These are phyloP conservation scores for Trichoderma oligosporum DNA, from an alignment of 2,329 filamentous ascomycete species.

Conservation along the genomic window DNA sequence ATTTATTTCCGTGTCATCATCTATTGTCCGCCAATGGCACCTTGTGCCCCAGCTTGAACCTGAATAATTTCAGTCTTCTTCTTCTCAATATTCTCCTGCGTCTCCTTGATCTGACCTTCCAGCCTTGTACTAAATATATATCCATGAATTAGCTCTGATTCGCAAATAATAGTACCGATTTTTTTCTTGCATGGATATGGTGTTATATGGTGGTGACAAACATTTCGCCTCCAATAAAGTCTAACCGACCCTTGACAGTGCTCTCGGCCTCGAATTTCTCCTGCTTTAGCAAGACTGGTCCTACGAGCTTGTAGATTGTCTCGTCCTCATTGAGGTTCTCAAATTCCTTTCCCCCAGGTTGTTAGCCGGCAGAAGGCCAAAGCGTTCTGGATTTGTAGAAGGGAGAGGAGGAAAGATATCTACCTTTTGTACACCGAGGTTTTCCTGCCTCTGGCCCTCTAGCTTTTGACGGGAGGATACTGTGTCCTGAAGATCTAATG, in stretches of 20 bases:
- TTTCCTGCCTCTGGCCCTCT: slow-evolving; percentile 92
- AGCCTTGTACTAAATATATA: slow-evolving; percentile 34
- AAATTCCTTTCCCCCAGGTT: slow-evolving; percentile 78
- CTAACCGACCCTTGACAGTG: slow-evolving; percentile 84
- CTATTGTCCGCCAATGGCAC: slow-evolving; percentile 32
- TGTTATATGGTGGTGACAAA: slow-evolving; percentile 49
- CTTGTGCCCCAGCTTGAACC: slow-evolving; percentile 49
- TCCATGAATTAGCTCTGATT: slow-evolving; percentile 19
- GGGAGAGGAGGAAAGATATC: slow-evolving; percentile 11
- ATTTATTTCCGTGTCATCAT: not conserved
- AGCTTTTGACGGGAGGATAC: slow-evolving; percentile 84
- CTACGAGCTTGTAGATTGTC: slow-evolving; percentile 93
- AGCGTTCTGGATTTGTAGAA: not conserved
- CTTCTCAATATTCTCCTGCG: slow-evolving; percentile 54
- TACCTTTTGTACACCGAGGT: slow-evolving; percentile 79
- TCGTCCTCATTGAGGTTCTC: slow-evolving; percentile 71
- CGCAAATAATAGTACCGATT: no score
- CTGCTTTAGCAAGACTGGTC: slow-evolving; percentile 90
- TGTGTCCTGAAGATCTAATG: slow-evolving; percentile 69
- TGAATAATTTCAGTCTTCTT: slow-evolving; percentile 60
- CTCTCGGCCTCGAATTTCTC: slow-evolving; percentile 85
- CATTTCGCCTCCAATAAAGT: slow-evolving; percentile 95
- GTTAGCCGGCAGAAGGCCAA: slow-evolving; percentile 20
- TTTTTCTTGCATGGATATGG: not conserved
- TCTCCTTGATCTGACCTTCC: slow-evolving; percentile 53